Conservation (phyloP, 2,329 filamentous ascomycete genomes). For the Beauveria asiatica region DNA sequence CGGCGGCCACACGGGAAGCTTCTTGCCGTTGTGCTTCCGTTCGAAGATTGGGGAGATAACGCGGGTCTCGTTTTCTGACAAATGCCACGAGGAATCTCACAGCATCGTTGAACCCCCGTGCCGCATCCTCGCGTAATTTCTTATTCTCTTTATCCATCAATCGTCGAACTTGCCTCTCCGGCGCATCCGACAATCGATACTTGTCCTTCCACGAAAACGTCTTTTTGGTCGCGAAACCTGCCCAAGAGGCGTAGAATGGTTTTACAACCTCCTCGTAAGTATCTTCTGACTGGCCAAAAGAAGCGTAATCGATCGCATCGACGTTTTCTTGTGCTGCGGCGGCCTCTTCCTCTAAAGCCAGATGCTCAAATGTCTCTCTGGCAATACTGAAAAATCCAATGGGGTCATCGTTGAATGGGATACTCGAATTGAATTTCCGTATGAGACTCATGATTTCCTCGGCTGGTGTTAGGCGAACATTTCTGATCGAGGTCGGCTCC, state of each 20-base stretch:
- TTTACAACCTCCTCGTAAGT: slow-evolving; percentile 68
- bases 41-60: slow-evolving; percentile 69
- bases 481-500: slow-evolving; percentile 53
- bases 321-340: slow-evolving; percentile 62
- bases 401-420: slow-evolving; percentile 73
- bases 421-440: slow-evolving; percentile 66
- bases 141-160: slow-evolving; percentile 95
- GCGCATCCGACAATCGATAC: slow-evolving; percentile 75
- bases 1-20: slow-evolving; percentile 65
- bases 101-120: slow-evolving; percentile 85
- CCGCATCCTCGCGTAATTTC: slow-evolving; percentile 69
- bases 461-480: slow-evolving; percentile 68
- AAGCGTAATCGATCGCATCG: slow-evolving; percentile 60
- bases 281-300: slow-evolving; percentile 72
- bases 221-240: slow-evolving; percentile 74
- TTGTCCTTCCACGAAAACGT: slow-evolving; percentile 84
- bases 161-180: slow-evolving; percentile 72
- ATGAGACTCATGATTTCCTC: slow-evolving; percentile 73
- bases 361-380: slow-evolving; percentile 65
- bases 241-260: slow-evolving; percentile 75
- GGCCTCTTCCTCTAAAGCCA: slow-evolving; percentile 71
- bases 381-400: slow-evolving; percentile 80
- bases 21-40: slow-evolving; percentile 75
- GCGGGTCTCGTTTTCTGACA: slow-evolving; percentile 82
- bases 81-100: slow-evolving; percentile 81